These are phyloP conservation scores for Solanum ossicruentum DNA, from an alignment of 257 asterid species.

Conservation along the genomic window DNA sequence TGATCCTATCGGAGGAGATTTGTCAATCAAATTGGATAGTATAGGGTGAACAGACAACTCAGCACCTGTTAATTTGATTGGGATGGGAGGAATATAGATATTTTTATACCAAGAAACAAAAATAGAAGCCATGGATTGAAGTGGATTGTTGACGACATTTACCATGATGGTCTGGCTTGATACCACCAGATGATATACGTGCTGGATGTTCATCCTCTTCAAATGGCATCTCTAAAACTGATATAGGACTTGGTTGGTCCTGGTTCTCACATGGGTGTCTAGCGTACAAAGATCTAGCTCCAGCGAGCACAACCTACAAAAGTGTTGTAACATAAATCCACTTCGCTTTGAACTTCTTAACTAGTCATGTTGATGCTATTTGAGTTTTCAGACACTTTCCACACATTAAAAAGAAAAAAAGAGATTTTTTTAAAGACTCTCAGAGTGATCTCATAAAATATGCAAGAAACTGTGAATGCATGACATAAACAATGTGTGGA, in stretches of 20 bases:
- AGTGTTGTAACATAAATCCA: neutral
- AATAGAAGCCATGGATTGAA: neutral
- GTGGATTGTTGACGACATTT: neutral
- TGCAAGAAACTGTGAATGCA: neutral
- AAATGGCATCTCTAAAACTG: constrained; percentile 65
- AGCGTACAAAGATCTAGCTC: constrained; percentile 17
- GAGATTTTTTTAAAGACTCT: neutral
- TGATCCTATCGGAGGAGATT: constrained; percentile 96
- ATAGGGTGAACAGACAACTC: constrained; percentile 27
- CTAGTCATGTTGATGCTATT: neutral
- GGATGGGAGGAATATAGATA: neutral
- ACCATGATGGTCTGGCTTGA: constrained; percentile 42
- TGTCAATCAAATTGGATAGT: constrained; percentile 70
- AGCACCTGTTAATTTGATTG: constrained; percentile 26
- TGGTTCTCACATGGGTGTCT: constrained; percentile 50
- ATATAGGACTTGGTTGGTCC: constrained; percentile 92
- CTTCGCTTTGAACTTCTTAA: neutral
- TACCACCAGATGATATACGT: constrained; percentile 20
- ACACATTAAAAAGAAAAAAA: neutral
- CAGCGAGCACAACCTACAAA: constrained; percentile 33
- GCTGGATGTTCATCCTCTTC: constrained; percentile 42
- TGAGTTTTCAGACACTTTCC: neutral
- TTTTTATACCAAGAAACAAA: neutral
- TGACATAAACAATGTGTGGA: neutral
- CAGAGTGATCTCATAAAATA: neutral